phyloP scores from a whole-genome alignment of 1,284 basidiomycete species.

The Moniliophthora roreri region DNA sequence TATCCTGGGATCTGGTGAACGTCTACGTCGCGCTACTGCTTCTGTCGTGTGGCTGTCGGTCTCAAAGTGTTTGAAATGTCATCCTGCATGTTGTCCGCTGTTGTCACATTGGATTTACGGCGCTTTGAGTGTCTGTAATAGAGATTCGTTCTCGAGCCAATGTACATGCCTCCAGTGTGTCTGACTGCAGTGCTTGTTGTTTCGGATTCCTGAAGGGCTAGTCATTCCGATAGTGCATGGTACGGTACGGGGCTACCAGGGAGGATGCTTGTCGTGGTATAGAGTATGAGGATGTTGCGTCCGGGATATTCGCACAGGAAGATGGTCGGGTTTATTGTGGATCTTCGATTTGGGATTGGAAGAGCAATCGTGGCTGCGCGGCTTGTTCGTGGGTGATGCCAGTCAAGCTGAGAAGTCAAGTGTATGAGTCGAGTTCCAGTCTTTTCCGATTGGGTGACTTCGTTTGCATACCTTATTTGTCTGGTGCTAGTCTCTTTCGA shows the following conservation, averaged over 20 bases:
- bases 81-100: neutral
- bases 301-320: constrained; percentile 12
- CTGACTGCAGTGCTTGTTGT: constrained; percentile 7
- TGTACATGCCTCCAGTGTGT: neutral
- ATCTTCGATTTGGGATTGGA: neutral
- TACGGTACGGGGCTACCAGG: neutral
- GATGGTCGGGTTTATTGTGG: constrained; percentile 3
- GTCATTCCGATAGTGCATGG: constrained; percentile 9
- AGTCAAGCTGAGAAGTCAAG: constrained; percentile 1
- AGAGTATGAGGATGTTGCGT: constrained; percentile 3
- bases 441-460: constrained; percentile 1
- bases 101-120: constrained; percentile 11
- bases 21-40: no score
- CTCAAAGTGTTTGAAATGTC: neutral
- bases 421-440: neutral
- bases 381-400: neutral
- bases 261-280: constrained; percentile 2
- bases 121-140: constrained; percentile 16
- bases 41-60: constrained; percentile 2
- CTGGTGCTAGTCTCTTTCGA: constrained; percentile 5
- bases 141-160: constrained; percentile 20
- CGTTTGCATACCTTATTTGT: constrained; percentile 3
- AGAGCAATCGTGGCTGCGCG: constrained; percentile 6
- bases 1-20: neutral
- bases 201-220: constrained; percentile 5